These are phyloP conservation scores for Lentinus tigrinus DNA, from an alignment of 768 basidiomycete species.

Conservation along the genomic window DNA sequence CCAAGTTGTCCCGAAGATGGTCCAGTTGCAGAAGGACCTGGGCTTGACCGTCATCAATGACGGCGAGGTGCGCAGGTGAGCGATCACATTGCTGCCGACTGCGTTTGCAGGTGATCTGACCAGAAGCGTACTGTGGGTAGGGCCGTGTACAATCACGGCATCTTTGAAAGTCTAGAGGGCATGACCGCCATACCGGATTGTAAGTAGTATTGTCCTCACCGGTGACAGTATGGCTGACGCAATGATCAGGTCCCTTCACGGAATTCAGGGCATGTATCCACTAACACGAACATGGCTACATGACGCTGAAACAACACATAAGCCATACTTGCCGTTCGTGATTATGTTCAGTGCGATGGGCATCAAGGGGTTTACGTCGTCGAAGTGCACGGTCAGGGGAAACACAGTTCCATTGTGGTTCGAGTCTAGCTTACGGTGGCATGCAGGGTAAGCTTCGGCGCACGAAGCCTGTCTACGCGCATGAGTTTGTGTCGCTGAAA, in stretches of 20 bases:
- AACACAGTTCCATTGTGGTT: too few species aligned
- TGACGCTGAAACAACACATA: background rate
- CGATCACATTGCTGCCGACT: too few species aligned
- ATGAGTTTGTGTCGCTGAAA: constrained; percentile 63
- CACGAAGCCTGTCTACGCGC: constrained; percentile 54
- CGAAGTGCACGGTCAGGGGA: constrained; percentile 20
- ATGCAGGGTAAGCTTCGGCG: constrained; percentile 59
- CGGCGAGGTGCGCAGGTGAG: constrained; percentile 45
- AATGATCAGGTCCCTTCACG: background rate
- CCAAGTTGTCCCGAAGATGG: constrained; percentile 48
- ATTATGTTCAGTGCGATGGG: constrained; percentile 19
- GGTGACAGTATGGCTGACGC: background rate
- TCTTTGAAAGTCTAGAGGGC: constrained; percentile 64
- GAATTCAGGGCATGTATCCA: constrained; percentile 18
- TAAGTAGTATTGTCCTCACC: constrained; percentile 22
- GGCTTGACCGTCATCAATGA: constrained; percentile 60
- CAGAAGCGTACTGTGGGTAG: constrained; percentile 28
- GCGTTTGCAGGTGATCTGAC: background rate
- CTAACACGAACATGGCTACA: constrained; percentile 41
- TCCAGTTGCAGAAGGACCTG: constrained; percentile 52
- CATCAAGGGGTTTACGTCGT: constrained; percentile 19
- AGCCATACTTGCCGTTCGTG: constrained; percentile 26
- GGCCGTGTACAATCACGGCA: constrained; percentile 57
- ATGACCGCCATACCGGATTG: constrained; percentile 52
- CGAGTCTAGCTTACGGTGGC: background rate